Evolutionary conservation across 495 filamentous ascomycete species (phyloP), one percentile per base, ranked within the genome.

Genomic region (Neurospora sp.): DNA sequence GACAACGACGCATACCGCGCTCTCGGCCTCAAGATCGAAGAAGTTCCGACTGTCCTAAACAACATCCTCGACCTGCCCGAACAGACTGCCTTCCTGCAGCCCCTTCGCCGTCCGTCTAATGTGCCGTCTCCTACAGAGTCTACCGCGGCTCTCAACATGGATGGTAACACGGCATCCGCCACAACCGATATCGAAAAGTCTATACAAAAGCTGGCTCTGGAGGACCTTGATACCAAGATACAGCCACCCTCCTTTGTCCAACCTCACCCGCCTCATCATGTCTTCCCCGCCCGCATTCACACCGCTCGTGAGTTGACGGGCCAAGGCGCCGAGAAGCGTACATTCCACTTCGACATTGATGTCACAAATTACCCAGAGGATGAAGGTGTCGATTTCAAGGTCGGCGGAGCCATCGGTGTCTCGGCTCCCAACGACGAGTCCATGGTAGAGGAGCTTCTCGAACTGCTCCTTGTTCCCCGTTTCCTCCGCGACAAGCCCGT

Each of bases 271-370:
- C 96, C 96, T 1, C 93, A 97, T 80, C 86, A 93, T 70, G 94
- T 99, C 68, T 96, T 91, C 81, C 90, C 93, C 9, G 94, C 94
- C 31, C 92, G 89, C 73, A 87, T 99, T 53, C 89, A 92, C 79
- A 88, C 88, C 77, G 89, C 93, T 1, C 91, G 96, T 38, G 94
- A 97, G 80, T 82, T 99, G 72, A 99, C 96, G 1, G 90, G 89
- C 74, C 83, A 86, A n/a, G 94, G 94, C n/a, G 96, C 96, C 12
- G 92, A 95, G 84, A 98, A 98, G 86, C 86, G 94, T 59, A 99
- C 96, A 0, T 97, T 93, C 81, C 96, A 99, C 80, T 98, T 98
- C 76, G 96, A 98, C 74, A 88, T 99, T 45, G 96, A 98, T 76
- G 92, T 99, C 59, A 98, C 96, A 38, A 90, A 97, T 78, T 99